These are phyloP conservation scores for Gyrodon lividus DNA, from an alignment of 768 basidiomycete species.

Conservation along the genomic window DNA sequence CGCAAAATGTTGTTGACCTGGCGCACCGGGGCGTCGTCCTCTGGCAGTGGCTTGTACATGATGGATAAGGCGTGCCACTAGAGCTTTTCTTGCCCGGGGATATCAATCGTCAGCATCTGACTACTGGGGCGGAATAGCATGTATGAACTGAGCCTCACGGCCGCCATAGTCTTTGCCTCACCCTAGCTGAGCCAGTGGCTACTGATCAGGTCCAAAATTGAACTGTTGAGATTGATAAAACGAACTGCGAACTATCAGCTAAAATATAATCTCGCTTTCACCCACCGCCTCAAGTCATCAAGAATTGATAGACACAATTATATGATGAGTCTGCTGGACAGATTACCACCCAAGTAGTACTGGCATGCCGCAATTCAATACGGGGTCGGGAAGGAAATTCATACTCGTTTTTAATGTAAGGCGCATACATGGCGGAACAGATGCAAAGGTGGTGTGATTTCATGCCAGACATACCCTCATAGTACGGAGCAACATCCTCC, in stretches of 20 bases:
- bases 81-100: background rate
- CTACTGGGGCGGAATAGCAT: background rate
- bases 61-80: background rate
- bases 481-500: conserved; percentile 14
- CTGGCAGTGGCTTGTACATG: conserved; percentile 8
- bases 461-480: conserved; percentile 34
- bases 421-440: conserved; percentile 27
- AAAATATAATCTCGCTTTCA: too few species aligned
- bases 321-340: too few species aligned
- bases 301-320: too few species aligned
- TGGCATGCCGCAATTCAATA: too few species aligned
- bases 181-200: background rate
- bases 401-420: conserved; percentile 27
- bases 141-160: too few species aligned
- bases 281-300: too few species aligned
- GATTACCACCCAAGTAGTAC: too few species aligned
- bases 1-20: conserved; percentile 31
- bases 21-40: conserved; percentile 13
- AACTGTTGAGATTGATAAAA: too few species aligned
- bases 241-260: too few species aligned
- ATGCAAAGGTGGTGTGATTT: conserved; percentile 20
- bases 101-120: conserved; percentile 7
- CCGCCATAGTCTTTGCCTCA: too few species aligned
- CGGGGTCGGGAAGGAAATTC: conserved; percentile 9
- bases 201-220: background rate